phyloP scores from a whole-genome alignment of 2,329 filamentous ascomycete species.

The Colletotrichum incanum region DNA sequence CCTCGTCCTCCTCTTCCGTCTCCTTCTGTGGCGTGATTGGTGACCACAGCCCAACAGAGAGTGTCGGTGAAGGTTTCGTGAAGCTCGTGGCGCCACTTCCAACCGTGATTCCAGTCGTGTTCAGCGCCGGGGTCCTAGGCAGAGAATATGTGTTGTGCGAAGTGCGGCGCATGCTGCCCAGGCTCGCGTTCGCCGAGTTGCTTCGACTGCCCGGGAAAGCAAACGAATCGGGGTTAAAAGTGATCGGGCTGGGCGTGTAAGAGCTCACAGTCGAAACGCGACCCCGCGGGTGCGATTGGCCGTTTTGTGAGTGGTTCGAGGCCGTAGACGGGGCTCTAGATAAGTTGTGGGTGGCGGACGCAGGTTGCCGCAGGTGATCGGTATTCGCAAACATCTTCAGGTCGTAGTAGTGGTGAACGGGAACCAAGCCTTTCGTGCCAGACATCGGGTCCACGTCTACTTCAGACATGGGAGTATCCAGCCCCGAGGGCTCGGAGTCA shows the following conservation, averaged over 20 bases:
- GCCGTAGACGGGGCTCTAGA: constrained; percentile 51
- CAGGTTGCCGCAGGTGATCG: constrained; percentile 75
- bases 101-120: constrained; percentile 56
- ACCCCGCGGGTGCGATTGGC: constrained; percentile 53
- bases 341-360: constrained; percentile 52
- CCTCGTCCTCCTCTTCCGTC: constrained; percentile 61
- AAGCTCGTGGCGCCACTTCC: constrained; percentile 58
- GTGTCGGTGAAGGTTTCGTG: constrained; percentile 53
- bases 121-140: constrained; percentile 50
- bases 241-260: constrained; percentile 46
- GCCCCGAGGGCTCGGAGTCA: constrained; percentile 48
- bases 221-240: constrained; percentile 56
- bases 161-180: constrained; percentile 54
- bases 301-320: constrained; percentile 52
- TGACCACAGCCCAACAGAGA: constrained; percentile 66
- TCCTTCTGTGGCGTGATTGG: constrained; percentile 54
- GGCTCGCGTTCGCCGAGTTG: constrained; percentile 61
- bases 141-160: constrained; percentile 45
- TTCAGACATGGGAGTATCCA: constrained; percentile 47
- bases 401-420: constrained; percentile 77
- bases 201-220: constrained; percentile 59
- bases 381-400: constrained; percentile 82
- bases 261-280: constrained; percentile 51
- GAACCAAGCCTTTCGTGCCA: constrained; percentile 53
- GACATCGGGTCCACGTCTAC: constrained; percentile 33